Percentiles rank a stretch among this genome's conserved stretches.
These are phyloP conservation scores for Cutaneotrichosporon curvatum DNA, from an alignment of 1,284 basidiomycete genomes.

Conservation along the genomic window DNA sequence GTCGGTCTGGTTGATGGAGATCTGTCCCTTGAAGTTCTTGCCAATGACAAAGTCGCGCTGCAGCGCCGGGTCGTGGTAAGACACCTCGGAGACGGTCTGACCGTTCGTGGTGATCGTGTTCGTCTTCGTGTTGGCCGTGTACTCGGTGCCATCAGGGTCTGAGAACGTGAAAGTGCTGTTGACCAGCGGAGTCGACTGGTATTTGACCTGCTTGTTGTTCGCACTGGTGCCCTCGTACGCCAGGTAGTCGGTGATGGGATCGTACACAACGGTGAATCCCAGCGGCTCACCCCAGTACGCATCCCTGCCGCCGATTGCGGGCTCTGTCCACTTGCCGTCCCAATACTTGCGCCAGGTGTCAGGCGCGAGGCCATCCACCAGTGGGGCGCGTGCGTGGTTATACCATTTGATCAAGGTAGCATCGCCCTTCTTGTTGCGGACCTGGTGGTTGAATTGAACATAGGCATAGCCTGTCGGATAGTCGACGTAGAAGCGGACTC, in stretches of 20 bases:
- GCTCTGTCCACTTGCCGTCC: constrained; percentile 1
- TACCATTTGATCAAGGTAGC: neutral
- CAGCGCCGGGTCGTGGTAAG: neutral
- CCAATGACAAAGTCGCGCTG: neutral
- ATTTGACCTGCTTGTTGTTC: neutral
- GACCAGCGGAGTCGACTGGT: neutral
- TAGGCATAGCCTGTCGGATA: neutral
- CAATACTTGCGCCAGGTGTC: constrained; percentile 1
- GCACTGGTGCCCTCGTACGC: neutral
- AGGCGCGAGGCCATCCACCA: neutral
- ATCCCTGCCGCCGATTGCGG: constrained; percentile 1
- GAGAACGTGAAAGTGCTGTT: neutral
- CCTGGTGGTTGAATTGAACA: constrained; percentile 4
- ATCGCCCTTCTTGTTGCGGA: constrained; percentile 4
- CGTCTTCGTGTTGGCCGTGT: neutral
- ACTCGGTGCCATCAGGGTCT: neutral
- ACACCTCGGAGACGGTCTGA: neutral
- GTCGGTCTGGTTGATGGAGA: constrained; percentile 2
- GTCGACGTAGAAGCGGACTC: constrained; percentile 2
- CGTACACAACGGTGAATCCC: constrained; percentile 1
- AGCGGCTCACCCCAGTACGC: neutral
- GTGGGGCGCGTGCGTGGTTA: neutral
- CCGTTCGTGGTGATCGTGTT: too few species aligned
- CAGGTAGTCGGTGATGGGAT: constrained; percentile 4
- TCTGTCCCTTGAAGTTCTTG: neutral